Base-by-base conservation (phyloP, 2,329 filamentous ascomycete species). In the Colletotrichum sp. region DNA sequence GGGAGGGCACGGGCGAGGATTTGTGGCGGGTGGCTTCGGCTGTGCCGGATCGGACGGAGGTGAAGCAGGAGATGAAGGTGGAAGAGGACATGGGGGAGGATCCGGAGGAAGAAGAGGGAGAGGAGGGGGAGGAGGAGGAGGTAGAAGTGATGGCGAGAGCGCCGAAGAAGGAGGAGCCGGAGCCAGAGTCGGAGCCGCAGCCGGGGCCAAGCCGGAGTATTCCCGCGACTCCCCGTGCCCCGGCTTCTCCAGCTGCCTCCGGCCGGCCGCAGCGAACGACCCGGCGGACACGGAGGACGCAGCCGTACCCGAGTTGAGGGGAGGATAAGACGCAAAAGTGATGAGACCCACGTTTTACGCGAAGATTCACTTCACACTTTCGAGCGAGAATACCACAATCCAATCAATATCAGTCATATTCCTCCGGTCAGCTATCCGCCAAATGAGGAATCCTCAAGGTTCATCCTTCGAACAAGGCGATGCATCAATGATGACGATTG, bases 271-370 rank as follows among this genome's bases (percentile, higher is more conserved):
- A 34, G 18, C 59, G 59, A 18, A 61, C 59, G 12, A 61, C 59
- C 28, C 26, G 59, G 32, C 59, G 59, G 4, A 61, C 59, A 13
- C 59, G 59, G 9, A 61, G 59, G 18, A 61, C 59, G 7, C 59
- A 61, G 6, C 59, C 59, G 26, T 61, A 61, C 2, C 59, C 59
- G 26, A 61, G 18, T 34, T 61, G 28, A 61, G 18, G n/a, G 57
- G 8, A 13, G 4, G n/a, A 4, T 0, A 21, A 1, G 21, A 43
- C 5, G 55, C 1, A 28, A 6, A 10, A 18, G 1, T 13, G 4
- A 59, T 18, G 13, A 59, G 55, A 18, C n/a, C 21, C 1, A 59
- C 18, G 55, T 32, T 2, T 1, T 0, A 48, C 43, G 10, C 2
- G 8, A 6, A 4, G 3, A 4, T 7, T 48, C 1, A 21, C n/a